Conservation (phyloP, 2,329 filamentous ascomycete species). For the Corniculantispora saksenae region DNA sequence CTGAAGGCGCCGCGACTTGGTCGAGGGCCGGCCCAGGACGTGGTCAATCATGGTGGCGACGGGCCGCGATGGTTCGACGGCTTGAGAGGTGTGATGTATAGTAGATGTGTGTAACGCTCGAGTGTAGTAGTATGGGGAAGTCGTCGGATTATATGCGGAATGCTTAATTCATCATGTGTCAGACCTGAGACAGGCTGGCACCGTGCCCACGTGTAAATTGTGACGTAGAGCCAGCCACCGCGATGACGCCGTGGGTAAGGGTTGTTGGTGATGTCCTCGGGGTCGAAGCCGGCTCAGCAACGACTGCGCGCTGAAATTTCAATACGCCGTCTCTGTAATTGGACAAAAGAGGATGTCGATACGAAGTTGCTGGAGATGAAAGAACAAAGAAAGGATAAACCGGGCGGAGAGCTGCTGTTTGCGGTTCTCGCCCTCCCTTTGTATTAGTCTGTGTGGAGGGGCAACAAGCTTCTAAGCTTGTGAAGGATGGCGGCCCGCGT, state of each 20-base stretch:
- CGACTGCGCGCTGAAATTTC: not conserved
- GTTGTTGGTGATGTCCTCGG: not conserved
- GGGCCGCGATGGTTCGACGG: not conserved
- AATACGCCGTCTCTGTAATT: too few relatives aligned
- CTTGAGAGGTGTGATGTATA: not conserved
- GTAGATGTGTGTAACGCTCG: not conserved
- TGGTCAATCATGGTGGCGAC: constrained; percentile 71
- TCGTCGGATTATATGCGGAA: not conserved
- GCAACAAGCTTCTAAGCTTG: constrained; percentile 6
- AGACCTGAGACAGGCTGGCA: not conserved
- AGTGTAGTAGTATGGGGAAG: not conserved
- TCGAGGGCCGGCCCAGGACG: constrained; percentile 85
- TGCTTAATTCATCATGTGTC: constrained; percentile 1
- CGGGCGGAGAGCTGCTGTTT: constrained; percentile 1
- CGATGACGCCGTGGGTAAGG: constrained; percentile 10
- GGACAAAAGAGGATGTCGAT: not conserved
- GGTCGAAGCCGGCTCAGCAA: not conserved
- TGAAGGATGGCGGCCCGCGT: constrained; percentile 5
- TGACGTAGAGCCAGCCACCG: constrained; percentile 5
- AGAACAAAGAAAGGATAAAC: not conserved
- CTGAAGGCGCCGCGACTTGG: constrained; percentile 88
- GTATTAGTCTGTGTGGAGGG: constrained; percentile 6
- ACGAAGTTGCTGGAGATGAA: not conserved
- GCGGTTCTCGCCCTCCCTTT: not conserved
- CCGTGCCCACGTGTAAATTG: constrained; percentile 8